These are phyloP conservation scores for Leucosporidium scottii DNA, from an alignment of 768 basidiomycete species.

Conservation along the genomic window DNA sequence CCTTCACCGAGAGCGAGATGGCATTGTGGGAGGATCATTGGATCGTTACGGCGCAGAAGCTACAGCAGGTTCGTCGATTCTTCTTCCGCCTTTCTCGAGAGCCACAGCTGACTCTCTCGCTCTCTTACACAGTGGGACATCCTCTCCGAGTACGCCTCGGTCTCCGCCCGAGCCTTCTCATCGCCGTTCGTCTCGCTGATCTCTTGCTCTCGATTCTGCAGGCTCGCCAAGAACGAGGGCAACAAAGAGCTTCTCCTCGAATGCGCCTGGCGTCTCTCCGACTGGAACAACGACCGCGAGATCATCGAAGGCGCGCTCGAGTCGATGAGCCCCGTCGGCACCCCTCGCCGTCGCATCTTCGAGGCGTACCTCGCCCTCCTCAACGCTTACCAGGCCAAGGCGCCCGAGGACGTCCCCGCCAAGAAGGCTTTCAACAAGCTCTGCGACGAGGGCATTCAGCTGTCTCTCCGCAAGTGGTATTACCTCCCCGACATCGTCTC, in stretches of 20 bases:
- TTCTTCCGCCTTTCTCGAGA: not conserved
- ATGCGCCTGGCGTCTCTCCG: slow-evolving; percentile 83
- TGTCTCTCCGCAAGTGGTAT: slow-evolving; percentile 93
- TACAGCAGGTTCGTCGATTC: slow-evolving; percentile 53
- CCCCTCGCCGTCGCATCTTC: slow-evolving; percentile 94
- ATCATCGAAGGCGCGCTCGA: slow-evolving; percentile 69
- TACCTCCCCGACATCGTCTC: slow-evolving; percentile 77
- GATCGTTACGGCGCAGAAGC: slow-evolving; percentile 88
- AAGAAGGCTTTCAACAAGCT: slow-evolving; percentile 70
- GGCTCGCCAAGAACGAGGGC: slow-evolving; percentile 71
- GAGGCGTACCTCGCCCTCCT: slow-evolving; percentile 88
- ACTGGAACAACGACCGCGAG: slow-evolving; percentile 70
- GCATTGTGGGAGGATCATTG: slow-evolving; percentile 99
- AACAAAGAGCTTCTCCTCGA: slow-evolving; percentile 90
- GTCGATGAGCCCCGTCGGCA: slow-evolving; percentile 73
- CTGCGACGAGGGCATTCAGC: slow-evolving; percentile 92
- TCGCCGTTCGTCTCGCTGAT: not conserved
- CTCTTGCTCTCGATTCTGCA: not conserved
- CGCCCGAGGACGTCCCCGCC: slow-evolving; percentile 29
- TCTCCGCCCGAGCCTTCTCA: too few species aligned
- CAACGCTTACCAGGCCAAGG: slow-evolving; percentile 48
- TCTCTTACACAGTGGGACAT: slow-evolving; percentile 69
- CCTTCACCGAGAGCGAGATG: slow-evolving; percentile 91
- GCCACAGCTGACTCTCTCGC: not conserved
- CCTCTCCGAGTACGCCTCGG: slow-evolving; percentile 55